Evolutionary conservation across 331 rosid genomes (phyloP).

Genomic region (Rosa hybrid): DNA sequence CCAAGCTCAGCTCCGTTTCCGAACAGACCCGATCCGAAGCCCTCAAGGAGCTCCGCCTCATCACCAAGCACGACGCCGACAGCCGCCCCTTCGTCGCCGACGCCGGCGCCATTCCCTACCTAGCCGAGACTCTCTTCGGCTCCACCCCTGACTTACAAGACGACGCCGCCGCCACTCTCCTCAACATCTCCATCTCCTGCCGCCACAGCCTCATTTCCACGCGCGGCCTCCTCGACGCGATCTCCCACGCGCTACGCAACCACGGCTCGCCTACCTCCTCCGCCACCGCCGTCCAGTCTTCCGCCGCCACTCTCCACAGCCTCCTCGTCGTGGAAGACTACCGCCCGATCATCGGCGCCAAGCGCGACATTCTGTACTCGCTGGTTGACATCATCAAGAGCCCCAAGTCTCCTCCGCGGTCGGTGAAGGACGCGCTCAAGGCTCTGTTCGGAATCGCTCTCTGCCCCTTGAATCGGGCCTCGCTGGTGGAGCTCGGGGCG

Average conservation of each 20-base stretch:
- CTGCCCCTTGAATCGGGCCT: slow-evolving; percentile 54
- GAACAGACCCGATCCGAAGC: slow-evolving; percentile 61
- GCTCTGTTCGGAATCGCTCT: slow-evolving; percentile 85
- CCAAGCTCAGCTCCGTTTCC: slow-evolving; percentile 83
- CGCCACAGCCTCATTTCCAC: slow-evolving; percentile 65
- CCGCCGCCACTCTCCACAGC: slow-evolving; percentile 85
- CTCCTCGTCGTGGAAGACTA: slow-evolving; percentile 66
- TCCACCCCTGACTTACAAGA: slow-evolving; percentile 63
- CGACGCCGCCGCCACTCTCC: slow-evolving; percentile 84
- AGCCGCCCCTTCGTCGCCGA: slow-evolving; percentile 73
- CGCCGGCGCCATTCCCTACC: slow-evolving; percentile 69
- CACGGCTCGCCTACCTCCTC: slow-evolving; percentile 55
- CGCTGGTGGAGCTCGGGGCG: slow-evolving; percentile 60
- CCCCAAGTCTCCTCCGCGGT: slow-evolving; percentile 55
- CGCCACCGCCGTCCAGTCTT: slow-evolving; percentile 74
- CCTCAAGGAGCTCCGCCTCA: slow-evolving; percentile 57
- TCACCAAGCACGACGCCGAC: slow-evolving; percentile 66
- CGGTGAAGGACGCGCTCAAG: slow-evolving; percentile 78
- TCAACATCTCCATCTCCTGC: slow-evolving; percentile 75
- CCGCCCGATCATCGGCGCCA: slow-evolving; percentile 74
- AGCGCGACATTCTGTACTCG: slow-evolving; percentile 75
- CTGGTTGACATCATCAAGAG: slow-evolving; percentile 59
- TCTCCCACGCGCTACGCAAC: slow-evolving; percentile 65
- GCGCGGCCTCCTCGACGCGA: slow-evolving; percentile 83
- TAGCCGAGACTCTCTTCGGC: slow-evolving; percentile 69